Conservation (phyloP, 306 rosid species). For the Albizia julibrissin region DNA sequence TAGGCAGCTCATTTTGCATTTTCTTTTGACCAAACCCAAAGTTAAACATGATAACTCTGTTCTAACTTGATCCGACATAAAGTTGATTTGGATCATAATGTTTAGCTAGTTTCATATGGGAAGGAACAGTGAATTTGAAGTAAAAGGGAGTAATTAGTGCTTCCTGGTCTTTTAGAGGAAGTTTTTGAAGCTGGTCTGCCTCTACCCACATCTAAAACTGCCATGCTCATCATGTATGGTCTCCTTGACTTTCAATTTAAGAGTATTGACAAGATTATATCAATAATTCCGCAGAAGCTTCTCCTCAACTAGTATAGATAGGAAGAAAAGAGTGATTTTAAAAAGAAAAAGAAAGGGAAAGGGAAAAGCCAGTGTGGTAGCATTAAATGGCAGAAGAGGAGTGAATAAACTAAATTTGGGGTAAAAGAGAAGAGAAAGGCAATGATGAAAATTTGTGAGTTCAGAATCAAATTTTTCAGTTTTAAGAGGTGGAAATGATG, state of each 20-base stretch:
- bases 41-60: slow-evolving; percentile 26
- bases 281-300: slow-evolving; percentile 58
- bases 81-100: slow-evolving; percentile 48
- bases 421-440: slow-evolving; percentile 15
- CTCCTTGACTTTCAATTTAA: slow-evolving; percentile 79
- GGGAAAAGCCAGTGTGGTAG: slow-evolving; percentile 8
- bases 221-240: slow-evolving; percentile 37
- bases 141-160: slow-evolving; percentile 71
- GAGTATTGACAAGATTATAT: slow-evolving; percentile 57
- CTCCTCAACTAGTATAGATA: slow-evolving; percentile 22
- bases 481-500: slow-evolving; percentile 62
- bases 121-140: slow-evolving; percentile 64
- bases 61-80: slow-evolving; percentile 47
- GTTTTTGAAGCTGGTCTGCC: slow-evolving; percentile 47
- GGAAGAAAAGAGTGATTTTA: slow-evolving; percentile 21
- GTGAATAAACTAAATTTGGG: slow-evolving; percentile 26
- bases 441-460: slow-evolving; percentile 66
- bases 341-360: slow-evolving; percentile 11
- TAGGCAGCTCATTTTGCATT: slow-evolving; percentile 11
- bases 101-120: slow-evolving; percentile 22
- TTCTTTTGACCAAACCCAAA: slow-evolving; percentile 20
- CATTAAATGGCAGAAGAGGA: slow-evolving; percentile 29
- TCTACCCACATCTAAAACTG: slow-evolving; percentile 45
- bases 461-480: slow-evolving; percentile 51
- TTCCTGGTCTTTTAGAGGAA: slow-evolving; percentile 61